Evolutionary conservation across 2,329 filamentous ascomycete genomes (phyloP).

Genomic region (Colletotrichum neosansevieriae): DNA sequence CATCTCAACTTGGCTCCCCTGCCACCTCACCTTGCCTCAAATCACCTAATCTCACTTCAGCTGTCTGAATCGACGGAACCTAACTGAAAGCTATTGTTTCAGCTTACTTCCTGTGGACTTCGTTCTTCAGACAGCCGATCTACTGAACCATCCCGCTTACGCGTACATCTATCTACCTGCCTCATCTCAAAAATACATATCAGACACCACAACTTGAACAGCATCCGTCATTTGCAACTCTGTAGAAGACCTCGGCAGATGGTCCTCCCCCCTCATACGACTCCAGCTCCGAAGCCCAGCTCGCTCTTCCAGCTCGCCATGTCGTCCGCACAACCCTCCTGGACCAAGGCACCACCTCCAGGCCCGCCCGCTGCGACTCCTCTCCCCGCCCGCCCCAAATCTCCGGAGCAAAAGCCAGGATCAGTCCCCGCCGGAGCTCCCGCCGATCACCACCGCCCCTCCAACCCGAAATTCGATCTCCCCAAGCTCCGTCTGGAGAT

Average conservation of each 20-base stretch:
- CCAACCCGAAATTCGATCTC: conserved; percentile 44
- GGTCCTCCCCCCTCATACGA: conserved; percentile 36
- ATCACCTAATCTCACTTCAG: not conserved
- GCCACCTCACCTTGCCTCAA: not conserved
- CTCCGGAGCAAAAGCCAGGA: conserved; percentile 19
- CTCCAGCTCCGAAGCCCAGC: conserved; percentile 30
- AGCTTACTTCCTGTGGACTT: not conserved
- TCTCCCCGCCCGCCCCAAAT: conserved; percentile 29
- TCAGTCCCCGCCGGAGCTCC: conserved; percentile 14
- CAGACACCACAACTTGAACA: not conserved
- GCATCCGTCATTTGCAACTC: not conserved
- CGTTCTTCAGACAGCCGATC: too few species aligned
- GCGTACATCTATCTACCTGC: not conserved
- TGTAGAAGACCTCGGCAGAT: conserved; percentile 19
- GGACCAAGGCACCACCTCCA: conserved; percentile 20
- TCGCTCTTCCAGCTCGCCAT: conserved; percentile 39
- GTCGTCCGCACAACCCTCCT: conserved; percentile 28
- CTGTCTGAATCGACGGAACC: not conserved
- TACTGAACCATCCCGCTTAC: not conserved
- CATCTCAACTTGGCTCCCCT: too few species aligned
- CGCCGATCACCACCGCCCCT: conserved; percentile 8
- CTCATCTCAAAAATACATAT: not conserved
- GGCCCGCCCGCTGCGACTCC: conserved; percentile 29
- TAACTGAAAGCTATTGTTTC: not conserved
- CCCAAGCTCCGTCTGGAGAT: conserved; percentile 72